A percentile compares a stretch with the other conserved stretches of the same genome.
Conservation (phyloP, 805 yeast species). For the Ascoidea tarda region DNA sequence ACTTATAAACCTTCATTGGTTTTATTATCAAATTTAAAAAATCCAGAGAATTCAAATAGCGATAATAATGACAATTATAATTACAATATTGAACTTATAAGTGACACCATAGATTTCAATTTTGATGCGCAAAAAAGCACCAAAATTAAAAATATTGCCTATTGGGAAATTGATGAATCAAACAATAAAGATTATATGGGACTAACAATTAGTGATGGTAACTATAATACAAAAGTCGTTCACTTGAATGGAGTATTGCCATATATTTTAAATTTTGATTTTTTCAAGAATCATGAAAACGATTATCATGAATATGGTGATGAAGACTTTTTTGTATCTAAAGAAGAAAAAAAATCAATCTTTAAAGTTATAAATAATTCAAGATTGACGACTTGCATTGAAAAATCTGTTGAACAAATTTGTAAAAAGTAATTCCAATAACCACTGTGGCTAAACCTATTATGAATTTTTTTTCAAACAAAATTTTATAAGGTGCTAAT, state of each 20-base stretch:
- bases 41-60: background rate
- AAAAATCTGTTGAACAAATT: too few relatives aligned
- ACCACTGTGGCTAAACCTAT: too few relatives aligned
- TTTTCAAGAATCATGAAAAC: background rate
- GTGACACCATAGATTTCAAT: background rate
- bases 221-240: background rate
- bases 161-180: background rate
- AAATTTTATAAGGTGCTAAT: too few relatives aligned
- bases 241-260: constrained; percentile 1
- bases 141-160: background rate
- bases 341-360: too few relatives aligned
- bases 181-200: background rate
- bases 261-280: background rate
- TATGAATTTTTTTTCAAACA: too few relatives aligned
- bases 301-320: background rate
- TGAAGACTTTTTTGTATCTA: too few relatives aligned
- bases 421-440: too few relatives aligned
- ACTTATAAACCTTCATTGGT: constrained; percentile 22
- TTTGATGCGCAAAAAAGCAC: background rate
- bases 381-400: too few relatives aligned
- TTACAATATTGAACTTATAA: background rate
- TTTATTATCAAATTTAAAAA: too few relatives aligned
- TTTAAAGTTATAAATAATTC: too few relatives aligned
- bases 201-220: background rate
- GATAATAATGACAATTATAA: background rate